These are phyloP conservation scores for Prunus armeniaca DNA, from an alignment of 306 rosid genomes.

Conservation along the genomic window DNA sequence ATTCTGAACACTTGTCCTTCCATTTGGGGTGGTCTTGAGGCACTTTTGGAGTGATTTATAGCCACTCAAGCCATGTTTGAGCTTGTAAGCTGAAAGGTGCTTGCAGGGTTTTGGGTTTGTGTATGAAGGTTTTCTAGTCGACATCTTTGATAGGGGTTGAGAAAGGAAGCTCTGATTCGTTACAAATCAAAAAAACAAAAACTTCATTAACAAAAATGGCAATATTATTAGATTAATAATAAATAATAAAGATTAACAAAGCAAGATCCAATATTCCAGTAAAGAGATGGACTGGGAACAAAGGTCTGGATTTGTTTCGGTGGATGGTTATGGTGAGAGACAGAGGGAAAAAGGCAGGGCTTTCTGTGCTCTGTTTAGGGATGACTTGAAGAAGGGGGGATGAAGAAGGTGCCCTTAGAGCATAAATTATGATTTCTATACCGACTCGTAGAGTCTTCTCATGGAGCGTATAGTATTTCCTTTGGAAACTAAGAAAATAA, in stretches of 20 bases:
- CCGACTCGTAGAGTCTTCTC: constrained; percentile 4
- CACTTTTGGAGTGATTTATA: constrained; percentile 66
- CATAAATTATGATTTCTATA: neutral
- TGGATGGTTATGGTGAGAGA: neutral
- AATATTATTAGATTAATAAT: neutral
- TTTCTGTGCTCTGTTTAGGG: neutral
- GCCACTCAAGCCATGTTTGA: constrained; percentile 60
- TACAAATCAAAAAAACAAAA: constrained; percentile 7
- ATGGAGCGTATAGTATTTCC: neutral
- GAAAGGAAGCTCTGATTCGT: constrained; percentile 30
- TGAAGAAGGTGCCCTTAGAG: neutral
- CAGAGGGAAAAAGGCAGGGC: neutral
- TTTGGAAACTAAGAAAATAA: neutral
- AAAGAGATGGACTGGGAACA: neutral
- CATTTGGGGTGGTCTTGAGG: constrained; percentile 59
- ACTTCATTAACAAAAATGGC: constrained; percentile 1
- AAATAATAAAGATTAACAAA: neutral
- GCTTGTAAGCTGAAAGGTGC: constrained; percentile 81
- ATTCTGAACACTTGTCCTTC: constrained; percentile 53
- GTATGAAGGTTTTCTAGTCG: constrained; percentile 53
- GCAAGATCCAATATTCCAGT: neutral
- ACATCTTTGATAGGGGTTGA: constrained; percentile 35
- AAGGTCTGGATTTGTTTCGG: neutral
- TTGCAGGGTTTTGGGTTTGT: constrained; percentile 71
- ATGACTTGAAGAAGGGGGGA: neutral